phyloP scores from a whole-genome alignment of 1,139 yeast genomes.

The Geotrichum fermentans region DNA sequence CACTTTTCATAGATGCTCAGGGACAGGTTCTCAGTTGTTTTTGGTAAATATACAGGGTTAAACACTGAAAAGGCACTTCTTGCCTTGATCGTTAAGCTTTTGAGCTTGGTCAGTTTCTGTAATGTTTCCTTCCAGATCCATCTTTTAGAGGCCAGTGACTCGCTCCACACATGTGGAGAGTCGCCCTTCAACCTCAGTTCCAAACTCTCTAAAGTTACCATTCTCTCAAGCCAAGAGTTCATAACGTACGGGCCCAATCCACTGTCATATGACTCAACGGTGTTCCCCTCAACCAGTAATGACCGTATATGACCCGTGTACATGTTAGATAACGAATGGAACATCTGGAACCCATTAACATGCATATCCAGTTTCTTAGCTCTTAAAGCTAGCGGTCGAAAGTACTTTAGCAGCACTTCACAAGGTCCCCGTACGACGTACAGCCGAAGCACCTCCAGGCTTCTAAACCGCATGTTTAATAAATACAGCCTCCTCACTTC shows the following conservation, averaged over 20 bases:
- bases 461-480: not conserved
- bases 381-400: not conserved
- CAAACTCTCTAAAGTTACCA: not conserved
- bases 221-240: conserved; percentile 1
- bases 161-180: not conserved
- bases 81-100: not conserved
- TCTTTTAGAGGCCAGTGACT: not conserved
- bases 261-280: not conserved
- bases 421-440: not conserved
- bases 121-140: conserved; percentile 3
- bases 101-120: not conserved
- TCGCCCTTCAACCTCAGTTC: not conserved
- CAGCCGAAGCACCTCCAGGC: not conserved
- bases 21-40: not conserved
- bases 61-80: not conserved
- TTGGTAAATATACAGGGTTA: not conserved
- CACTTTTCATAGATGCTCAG: not conserved
- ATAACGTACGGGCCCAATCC: not conserved
- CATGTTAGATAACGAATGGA: not conserved
- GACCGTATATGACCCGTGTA: not conserved
- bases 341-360: not conserved
- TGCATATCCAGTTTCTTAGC: not conserved
- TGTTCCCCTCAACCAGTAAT: not conserved
- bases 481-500: not conserved
- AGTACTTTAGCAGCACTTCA: not conserved